Evolutionary conservation across 2,329 filamentous ascomycete species (phyloP).

Genomic region (Sphaerulina musiva): DNA sequence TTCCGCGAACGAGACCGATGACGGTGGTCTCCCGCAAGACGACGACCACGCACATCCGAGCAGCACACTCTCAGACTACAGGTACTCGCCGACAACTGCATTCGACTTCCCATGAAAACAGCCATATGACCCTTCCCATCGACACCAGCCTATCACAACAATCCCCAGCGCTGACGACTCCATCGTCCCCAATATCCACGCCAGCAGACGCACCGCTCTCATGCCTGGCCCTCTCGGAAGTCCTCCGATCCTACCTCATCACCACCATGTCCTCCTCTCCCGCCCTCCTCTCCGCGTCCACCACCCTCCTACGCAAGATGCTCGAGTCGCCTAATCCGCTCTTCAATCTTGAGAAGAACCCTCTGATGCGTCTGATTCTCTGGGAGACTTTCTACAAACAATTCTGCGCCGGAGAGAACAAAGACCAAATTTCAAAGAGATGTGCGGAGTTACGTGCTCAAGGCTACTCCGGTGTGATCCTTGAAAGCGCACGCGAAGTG

Average conservation of each 20-base stretch:
- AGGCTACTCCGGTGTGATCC: slow-evolving; percentile 76
- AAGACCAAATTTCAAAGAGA: slow-evolving; percentile 59
- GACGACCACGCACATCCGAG: slow-evolving; percentile 8
- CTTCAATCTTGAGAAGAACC: slow-evolving; percentile 70
- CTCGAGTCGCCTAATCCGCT: slow-evolving; percentile 61
- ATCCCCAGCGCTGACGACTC: neutral
- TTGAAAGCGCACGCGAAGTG: slow-evolving; percentile 78
- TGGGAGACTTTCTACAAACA: slow-evolving; percentile 84
- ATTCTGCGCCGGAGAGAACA: slow-evolving; percentile 78
- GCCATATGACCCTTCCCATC: slow-evolving; percentile 7
- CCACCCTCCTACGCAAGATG: slow-evolving; percentile 61
- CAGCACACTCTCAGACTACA: slow-evolving; percentile 1
- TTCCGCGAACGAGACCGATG: neutral
- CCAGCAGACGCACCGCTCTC: slow-evolving; percentile 47
- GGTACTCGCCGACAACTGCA: slow-evolving; percentile 10
- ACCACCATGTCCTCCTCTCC: slow-evolving; percentile 64
- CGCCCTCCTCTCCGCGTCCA: slow-evolving; percentile 61
- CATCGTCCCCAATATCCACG: neutral
- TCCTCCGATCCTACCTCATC: slow-evolving; percentile 64
- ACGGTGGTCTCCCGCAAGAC: neutral
- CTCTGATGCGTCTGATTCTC: slow-evolving; percentile 60
- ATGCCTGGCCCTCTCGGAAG: slow-evolving; percentile 58
- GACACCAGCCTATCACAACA: neutral
- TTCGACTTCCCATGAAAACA: slow-evolving; percentile 13
- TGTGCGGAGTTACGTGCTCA: slow-evolving; percentile 61